A percentile compares a stretch with the other conserved stretches of the same genome.
These are phyloP conservation scores for Dillenia suffruticosa DNA, from an alignment of 164 flowering plant genomes.

Conservation along the genomic window DNA sequence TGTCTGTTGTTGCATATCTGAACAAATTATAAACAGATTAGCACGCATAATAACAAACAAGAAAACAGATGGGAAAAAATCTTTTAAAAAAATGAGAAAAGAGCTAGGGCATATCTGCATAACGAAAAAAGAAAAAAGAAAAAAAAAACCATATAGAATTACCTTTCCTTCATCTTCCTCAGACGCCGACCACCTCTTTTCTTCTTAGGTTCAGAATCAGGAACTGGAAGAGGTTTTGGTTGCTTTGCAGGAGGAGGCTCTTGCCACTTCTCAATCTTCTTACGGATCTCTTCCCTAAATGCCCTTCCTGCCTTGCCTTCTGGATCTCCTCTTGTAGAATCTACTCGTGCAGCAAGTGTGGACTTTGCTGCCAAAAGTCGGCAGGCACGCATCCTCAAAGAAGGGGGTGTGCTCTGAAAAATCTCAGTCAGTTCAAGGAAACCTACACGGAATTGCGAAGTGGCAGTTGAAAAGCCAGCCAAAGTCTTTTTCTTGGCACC, in stretches of 20 bases:
- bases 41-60: constrained; percentile 1
- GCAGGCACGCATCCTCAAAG: constrained; percentile 83
- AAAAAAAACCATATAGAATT: background rate
- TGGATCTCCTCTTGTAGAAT: constrained; percentile 83
- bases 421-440: constrained; percentile 87
- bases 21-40: background rate
- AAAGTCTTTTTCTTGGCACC: constrained; percentile 86
- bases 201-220: constrained; percentile 97
- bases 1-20: constrained; percentile 94
- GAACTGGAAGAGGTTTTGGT: constrained; percentile 96
- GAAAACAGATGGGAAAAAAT: background rate
- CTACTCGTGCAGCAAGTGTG: constrained; percentile 89
- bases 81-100: background rate
- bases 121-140: background rate
- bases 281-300: constrained; percentile 68
- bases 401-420: constrained; percentile 83
- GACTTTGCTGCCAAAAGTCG: constrained; percentile 83
- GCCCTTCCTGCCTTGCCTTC: constrained; percentile 71
- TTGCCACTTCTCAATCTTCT: constrained; percentile 97
- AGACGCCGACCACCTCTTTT: constrained; percentile 95
- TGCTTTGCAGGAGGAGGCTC: constrained; percentile 98
- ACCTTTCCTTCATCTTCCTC: constrained; percentile 96
- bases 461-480: constrained; percentile 93
- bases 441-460: constrained; percentile 87
- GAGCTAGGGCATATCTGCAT: background rate